A percentile compares a stretch with the other conserved stretches of the same genome.
phyloP scores from a whole-genome alignment of 225 moss, liverwort and hornwort species.

The Lunularia cruciata region DNA sequence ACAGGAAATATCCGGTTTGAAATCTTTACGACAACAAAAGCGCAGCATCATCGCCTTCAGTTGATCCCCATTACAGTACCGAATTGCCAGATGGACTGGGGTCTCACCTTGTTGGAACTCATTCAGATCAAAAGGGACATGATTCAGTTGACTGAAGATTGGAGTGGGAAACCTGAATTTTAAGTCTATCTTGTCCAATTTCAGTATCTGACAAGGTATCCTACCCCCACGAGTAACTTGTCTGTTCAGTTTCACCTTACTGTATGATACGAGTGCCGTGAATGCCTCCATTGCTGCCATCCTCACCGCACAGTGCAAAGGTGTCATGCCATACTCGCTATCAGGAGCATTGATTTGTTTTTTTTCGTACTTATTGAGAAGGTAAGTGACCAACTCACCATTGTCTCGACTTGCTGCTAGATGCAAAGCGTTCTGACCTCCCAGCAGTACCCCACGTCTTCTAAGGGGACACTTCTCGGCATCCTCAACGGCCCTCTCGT shows the following conservation, averaged over 20 bases:
- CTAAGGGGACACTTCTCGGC: background rate
- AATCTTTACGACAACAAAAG: background rate
- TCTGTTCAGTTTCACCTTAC: background rate
- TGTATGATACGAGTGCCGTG: background rate
- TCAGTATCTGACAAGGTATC: background rate
- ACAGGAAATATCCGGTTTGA: background rate
- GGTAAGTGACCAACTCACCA: background rate
- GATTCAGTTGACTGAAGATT: too few relatives aligned
- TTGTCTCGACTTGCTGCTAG: conserved; percentile 2
- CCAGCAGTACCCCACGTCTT: background rate
- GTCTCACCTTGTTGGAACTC: background rate
- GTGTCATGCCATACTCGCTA: background rate
- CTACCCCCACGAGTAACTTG: background rate
- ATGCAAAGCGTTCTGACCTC: background rate
- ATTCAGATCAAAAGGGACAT: too few relatives aligned
- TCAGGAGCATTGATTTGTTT: background rate
- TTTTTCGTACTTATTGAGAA: background rate
- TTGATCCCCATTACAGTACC: background rate
- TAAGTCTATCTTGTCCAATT: background rate
- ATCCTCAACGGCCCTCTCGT: background rate
- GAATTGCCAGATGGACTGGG: conserved; percentile 4
- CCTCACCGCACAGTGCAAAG: background rate
- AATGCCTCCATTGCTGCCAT: conserved; percentile 1
- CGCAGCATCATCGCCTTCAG: background rate
- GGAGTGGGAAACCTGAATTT: background rate